Base-by-base conservation (phyloP, 2,329 filamentous ascomycete species). In the Aurifilum marmelostoma region DNA sequence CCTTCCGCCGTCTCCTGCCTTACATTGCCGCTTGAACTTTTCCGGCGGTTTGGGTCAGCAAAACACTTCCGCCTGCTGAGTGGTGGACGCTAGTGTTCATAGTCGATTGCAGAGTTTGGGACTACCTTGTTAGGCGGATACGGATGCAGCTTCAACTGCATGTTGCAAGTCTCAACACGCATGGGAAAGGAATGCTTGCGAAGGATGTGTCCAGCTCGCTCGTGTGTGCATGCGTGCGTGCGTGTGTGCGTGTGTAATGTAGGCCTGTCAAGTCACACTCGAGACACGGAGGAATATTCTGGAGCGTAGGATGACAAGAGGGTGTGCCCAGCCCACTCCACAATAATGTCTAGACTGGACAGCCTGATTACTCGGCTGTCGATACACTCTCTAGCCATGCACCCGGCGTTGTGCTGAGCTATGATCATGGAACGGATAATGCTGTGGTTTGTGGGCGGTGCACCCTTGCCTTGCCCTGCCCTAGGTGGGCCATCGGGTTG, bases 21-120 rank as follows among this genome's bases (percentile, higher is more conserved):
- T 64, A 47, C 63, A 65, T 59, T 65, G 54, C 63, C 63, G 63
- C 63, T 60, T 65, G 63, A 7, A 58, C 63, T 47, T 65, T 65
- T 65, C 63, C 63, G 52, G 63, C 24, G 52, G 9, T 6, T 54
- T 65, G 63, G 63, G 63, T 59, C 63, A 58, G 63, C 50, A 16
- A 41, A 32, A n/a, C 24, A n/a, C 29, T 59, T 58, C 39, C n/a
- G 18, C 29, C 59, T 39, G 59, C 59, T 24, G 34, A 34, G 34
- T 8, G n/a, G 24, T 27, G 34, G n/a, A 16, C 37, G 24, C 56
- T 62, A 27, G n/a, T 37, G 14, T 43, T 6, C 21, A 12, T 29
- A n/a, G n/a, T 61, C 18, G n/a, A n/a, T 21, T 18, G 59, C 37
- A 41, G 8, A 18, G 32, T 11, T 21, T 39, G 11, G 29, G 34